Evolutionary conservation across 208 protist genomes (phyloP), one percentile per base, ranked within the genome.

Genomic region (Leishmania braziliensis): DNA sequence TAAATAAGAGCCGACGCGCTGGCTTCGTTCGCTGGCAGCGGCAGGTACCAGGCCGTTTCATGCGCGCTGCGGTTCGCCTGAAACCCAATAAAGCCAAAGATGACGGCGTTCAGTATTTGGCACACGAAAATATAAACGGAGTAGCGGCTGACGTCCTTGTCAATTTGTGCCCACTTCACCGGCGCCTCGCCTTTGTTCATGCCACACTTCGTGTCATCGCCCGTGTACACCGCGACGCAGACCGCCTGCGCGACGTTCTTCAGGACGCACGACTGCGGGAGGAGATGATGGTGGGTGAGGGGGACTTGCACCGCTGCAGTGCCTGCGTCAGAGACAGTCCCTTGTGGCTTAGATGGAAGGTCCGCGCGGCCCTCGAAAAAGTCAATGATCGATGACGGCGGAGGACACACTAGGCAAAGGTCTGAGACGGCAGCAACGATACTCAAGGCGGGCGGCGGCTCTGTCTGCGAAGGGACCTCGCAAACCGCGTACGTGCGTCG

Each of bases 141-240:
- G 80, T 96, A 96, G 14, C 77, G 73, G 51, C 95, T 98, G 46
- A 99, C 90, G 43, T 90, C 83, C 68, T 90, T 79, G 80, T 99
- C 98, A 60, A 98, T 92, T 80, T 95, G 91, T 1, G 98, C 99
- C 91, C 95, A 97, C 80, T 99, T 99, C 1, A 94, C 90, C 3
- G 93, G 91, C 20, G 98, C 75, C 10, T 60, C 65, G 33, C 88
- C 83, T 78, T 98, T 99, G 81, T 99, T 99, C 89, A 95, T 93
- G 43, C 96, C 91, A 60, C 95, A 95, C 85, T 99, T 99, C 1
- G 98, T 99, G 53, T 99, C 92, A 65, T 95, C 85, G n/a, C 98
- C 98, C 9, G 98, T 99, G 82, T 99, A 99, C 5, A 99, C 95
- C 1, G 92, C 96, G 0, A 99, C 79, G 69, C 94, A 97, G 29